phyloP scores from a whole-genome alignment of 768 basidiomycete genomes.

The Holtermannia corniformis region DNA sequence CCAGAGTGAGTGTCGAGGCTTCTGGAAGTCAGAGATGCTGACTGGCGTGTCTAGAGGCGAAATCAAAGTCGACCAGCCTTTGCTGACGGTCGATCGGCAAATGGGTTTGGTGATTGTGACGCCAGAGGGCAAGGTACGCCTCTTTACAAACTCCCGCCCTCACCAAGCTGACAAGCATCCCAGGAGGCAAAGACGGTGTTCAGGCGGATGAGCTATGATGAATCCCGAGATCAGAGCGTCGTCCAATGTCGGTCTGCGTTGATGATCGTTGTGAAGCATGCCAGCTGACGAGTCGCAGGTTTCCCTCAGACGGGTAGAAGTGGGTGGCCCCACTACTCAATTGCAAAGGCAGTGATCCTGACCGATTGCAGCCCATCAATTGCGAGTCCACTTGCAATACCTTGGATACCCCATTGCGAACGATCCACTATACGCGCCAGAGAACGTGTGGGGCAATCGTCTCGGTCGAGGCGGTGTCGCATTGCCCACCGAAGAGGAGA shows the following conservation, averaged over 20 bases:
- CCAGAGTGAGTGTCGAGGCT: conserved; percentile 54
- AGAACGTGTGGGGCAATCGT: conserved; percentile 52
- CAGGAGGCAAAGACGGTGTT: conserved; percentile 86
- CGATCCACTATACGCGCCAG: conserved; percentile 81
- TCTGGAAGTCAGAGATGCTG: not conserved
- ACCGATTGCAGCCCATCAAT: conserved; percentile 68
- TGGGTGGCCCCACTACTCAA: conserved; percentile 44
- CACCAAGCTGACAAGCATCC: conserved; percentile 2
- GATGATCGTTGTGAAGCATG: not conserved
- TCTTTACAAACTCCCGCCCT: too few species aligned
- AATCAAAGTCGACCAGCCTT: conserved; percentile 69
- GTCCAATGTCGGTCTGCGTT: conserved; percentile 57
- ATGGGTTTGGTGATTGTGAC: conserved; percentile 96
- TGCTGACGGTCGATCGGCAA: conserved; percentile 87
- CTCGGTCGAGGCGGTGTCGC: conserved; percentile 76
- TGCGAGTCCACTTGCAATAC: conserved; percentile 91
- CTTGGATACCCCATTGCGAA: conserved; percentile 90
- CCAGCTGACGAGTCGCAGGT: conserved; percentile 46
- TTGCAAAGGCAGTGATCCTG: not conserved
- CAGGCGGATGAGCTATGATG: conserved; percentile 69
- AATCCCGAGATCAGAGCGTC: conserved; percentile 69
- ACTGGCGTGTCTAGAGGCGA: conserved; percentile 57
- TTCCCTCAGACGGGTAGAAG: conserved; percentile 85
- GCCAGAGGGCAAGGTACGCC: conserved; percentile 75
- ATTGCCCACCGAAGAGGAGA: conserved; percentile 54